These are phyloP conservation scores for Phytophthora pistaciae DNA, from an alignment of 352 stramenopile genomes.

Conservation along the genomic window DNA sequence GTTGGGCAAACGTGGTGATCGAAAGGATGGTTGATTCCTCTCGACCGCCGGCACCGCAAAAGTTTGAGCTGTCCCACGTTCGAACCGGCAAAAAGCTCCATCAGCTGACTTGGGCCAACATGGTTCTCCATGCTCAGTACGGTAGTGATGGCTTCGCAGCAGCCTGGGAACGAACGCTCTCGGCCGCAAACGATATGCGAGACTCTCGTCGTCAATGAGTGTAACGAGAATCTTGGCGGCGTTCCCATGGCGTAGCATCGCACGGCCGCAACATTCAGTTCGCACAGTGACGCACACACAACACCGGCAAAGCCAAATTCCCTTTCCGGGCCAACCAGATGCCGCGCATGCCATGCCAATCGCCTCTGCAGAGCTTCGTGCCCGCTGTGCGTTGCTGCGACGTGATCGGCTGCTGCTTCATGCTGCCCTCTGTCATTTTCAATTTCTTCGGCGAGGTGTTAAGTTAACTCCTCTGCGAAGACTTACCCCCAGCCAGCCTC, in stretches of 20 bases:
- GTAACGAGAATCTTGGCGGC: background rate
- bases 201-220: background rate
- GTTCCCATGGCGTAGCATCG: constrained; percentile 4
- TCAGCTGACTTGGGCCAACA: background rate
- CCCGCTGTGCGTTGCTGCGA: constrained; percentile 5
- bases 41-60: constrained; percentile 1
- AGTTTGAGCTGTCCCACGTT: background rate
- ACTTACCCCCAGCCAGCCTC: background rate
- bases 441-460: constrained; percentile 11
- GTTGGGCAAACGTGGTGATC: constrained; percentile 3
- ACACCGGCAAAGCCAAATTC: background rate
- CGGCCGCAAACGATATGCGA: background rate
- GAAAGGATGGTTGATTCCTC: constrained; percentile 3
- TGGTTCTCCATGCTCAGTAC: background rate
- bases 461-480: background rate
- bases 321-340: constrained; percentile 1
- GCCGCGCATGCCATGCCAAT: constrained; percentile 12
- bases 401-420: constrained; percentile 1
- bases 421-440: constrained; percentile 14
- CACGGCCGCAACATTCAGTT: constrained; percentile 3
- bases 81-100: constrained; percentile 14
- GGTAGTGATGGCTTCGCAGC: background rate
- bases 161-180: background rate
- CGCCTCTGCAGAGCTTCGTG: constrained; percentile 1
- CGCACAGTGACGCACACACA: too few relatives aligned